A percentile compares a stretch with the other conserved stretches of the same genome.
Conservation (phyloP, 139 green algal genomes). For the Coccomyxa sp. region DNA sequence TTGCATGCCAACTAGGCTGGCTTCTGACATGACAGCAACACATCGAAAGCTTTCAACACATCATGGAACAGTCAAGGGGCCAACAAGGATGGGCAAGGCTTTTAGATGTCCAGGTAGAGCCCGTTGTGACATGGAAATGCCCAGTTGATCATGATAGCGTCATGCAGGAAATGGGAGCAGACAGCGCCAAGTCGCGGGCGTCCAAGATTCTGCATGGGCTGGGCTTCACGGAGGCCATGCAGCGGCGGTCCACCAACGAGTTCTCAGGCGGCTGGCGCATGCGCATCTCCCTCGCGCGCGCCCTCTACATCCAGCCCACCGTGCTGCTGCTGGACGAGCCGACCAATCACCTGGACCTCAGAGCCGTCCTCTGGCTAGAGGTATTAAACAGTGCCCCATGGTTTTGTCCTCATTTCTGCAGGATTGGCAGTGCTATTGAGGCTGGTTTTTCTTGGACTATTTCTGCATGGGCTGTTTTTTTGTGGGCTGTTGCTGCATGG, state of each 20-base stretch:
- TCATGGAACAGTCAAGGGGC: no score
- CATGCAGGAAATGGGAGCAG: slow-evolving; percentile 61
- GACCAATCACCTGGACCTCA: slow-evolving; percentile 98
- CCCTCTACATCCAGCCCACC: slow-evolving; percentile 97
- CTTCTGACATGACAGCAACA: no score
- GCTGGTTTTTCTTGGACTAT: no score
- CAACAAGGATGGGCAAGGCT: no score
- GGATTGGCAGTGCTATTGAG: no score
- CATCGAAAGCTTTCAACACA: no score
- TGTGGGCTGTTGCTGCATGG: no score
- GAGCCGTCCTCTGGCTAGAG: slow-evolving; percentile 85
- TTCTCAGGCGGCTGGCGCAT: slow-evolving; percentile 96
- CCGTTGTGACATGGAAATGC: no score
- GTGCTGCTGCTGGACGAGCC: slow-evolving; percentile 98
- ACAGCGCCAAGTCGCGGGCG: slow-evolving; percentile 84
- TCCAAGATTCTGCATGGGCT: slow-evolving; percentile 97
- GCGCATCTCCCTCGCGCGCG: slow-evolving; percentile 96
- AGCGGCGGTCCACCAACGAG: slow-evolving; percentile 65
- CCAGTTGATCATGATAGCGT: neutral
- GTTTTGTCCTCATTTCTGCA: neutral
- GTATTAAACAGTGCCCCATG: neutral
- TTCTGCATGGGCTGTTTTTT: no score
- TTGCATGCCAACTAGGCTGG: no score
- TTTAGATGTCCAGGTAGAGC: no score
- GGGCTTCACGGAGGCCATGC: slow-evolving; percentile 84